These are phyloP conservation scores for Morella rubra DNA, from an alignment of 306 rosid species.

Conservation along the genomic window DNA sequence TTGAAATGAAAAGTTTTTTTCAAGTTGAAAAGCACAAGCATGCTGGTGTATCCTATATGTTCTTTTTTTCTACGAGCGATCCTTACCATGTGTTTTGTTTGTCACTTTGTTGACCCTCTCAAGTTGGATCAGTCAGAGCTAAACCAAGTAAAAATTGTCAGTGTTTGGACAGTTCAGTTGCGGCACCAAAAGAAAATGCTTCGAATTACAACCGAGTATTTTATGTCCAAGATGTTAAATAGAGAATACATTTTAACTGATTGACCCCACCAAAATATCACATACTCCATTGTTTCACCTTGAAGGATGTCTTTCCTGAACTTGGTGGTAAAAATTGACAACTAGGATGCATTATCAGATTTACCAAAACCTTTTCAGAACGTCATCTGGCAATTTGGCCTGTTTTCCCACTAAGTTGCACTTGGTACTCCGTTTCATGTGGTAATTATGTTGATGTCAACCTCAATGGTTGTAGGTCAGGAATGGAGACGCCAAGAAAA, in stretches of 20 bases:
- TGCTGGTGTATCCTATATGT: slow-evolving; percentile 1
- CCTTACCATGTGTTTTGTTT: neutral
- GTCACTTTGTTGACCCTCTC: neutral
- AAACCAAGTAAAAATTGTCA: neutral
- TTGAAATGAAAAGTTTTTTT: neutral
- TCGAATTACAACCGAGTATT: neutral
- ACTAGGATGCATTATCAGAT: neutral
- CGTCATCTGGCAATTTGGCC: neutral
- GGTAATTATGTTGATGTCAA: slow-evolving; percentile 21
- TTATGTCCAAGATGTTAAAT: neutral
- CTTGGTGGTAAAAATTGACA: neutral
- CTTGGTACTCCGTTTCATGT: neutral
- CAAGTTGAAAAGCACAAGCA: neutral
- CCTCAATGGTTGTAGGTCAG: slow-evolving; percentile 44
- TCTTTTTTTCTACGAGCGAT: neutral
- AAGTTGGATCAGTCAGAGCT: neutral
- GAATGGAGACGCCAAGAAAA: slow-evolving; percentile 43
- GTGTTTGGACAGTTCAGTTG: neutral
- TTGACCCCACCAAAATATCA: neutral
- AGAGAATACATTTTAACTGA: neutral
- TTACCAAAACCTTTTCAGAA: neutral
- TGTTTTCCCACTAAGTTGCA: neutral
- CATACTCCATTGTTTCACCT: neutral
- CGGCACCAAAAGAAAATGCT: neutral
- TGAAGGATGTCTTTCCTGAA: neutral